Base-by-base conservation (phyloP, 306 rosid genomes). In the Clitoria ternatea region DNA sequence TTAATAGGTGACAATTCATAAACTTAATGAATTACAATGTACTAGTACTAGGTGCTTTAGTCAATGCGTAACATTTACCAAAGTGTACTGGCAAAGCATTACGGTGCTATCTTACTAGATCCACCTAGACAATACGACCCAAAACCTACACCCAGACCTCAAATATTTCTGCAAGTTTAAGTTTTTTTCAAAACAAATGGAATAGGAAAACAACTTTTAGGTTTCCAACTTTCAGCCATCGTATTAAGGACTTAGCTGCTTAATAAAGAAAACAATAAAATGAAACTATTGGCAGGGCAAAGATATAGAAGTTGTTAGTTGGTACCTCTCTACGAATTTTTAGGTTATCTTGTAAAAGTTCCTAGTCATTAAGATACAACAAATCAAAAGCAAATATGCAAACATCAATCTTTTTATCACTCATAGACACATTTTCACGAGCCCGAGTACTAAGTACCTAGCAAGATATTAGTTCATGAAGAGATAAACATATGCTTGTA, bases 301-400 rank as follows among this genome's bases (percentile, higher is more conserved):
- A 60, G 50, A 49, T 18, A 49, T 62, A 71, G n/a, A n/a, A n/a
- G n/a, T n/a, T n/a, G n/a, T n/a, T n/a, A 55, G 32, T 7, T 15
- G 52, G 3, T 79, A 87, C 96, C 96, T 87, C 86, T 79, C 96
- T 77, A 27, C 96, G 93, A 67, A 78, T 76, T 80, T 74, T 85
- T 65, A 90, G 81, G 71, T 80, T 81, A 61, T 83, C 87, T 70
- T 84, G 89, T 59, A 87, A 74, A 33, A 87, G 88, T 14, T 89
- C 88, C 73, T 65, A 77, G 39, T 86, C 96, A 69, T 90, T 84
- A 65, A 82, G 93, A 74, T 84, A 87, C 67, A 90, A 48, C 59
- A 88, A 50, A 81, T 90, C 97, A 82, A 90, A 90, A 66, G 90
- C 90, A 81, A 79, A 90, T 77, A 86, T 77, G 87, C 95, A 86